Evolutionary conservation across 1,284 basidiomycete species (phyloP).

Genomic region (Moesziomyces sp.): DNA sequence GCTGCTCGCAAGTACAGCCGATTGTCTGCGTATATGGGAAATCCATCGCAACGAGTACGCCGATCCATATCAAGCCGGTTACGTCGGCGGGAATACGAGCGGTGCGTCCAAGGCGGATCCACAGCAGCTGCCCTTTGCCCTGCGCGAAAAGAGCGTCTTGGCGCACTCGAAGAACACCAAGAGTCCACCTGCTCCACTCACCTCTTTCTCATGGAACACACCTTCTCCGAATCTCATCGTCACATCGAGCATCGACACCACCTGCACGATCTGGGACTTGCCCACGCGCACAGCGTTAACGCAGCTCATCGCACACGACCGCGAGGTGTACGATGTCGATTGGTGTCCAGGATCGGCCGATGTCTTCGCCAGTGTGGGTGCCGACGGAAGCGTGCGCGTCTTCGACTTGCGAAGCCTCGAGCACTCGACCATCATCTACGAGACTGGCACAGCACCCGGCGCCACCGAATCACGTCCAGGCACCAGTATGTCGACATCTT

Average conservation of each 20-base stretch:
- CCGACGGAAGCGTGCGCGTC: conserved; percentile 93
- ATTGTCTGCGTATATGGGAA: conserved; percentile 66
- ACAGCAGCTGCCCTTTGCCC: conserved; percentile 42
- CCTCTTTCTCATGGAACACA: conserved; percentile 67
- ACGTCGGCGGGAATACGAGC: conserved; percentile 42
- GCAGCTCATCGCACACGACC: conserved; percentile 88
- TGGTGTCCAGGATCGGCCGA: conserved; percentile 99
- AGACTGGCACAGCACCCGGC: conserved; percentile 69
- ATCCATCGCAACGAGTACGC: conserved; percentile 52
- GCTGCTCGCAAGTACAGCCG: conserved; percentile 64
- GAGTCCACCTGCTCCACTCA: conserved; percentile 65
- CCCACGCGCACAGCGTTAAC: conserved; percentile 94
- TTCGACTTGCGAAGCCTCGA: conserved; percentile 96
- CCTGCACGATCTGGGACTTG: conserved; percentile 81
- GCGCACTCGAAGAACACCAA: conserved; percentile 63
- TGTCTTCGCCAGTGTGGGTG: conserved; percentile 97
- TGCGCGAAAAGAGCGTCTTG: conserved; percentile 65
- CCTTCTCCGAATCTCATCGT: conserved; percentile 67
- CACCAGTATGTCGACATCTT: conserved; percentile 47
- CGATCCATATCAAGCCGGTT: conserved; percentile 47
- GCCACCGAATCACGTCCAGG: conserved; percentile 50
- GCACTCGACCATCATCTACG: conserved; percentile 98
- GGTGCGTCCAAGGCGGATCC: conserved; percentile 14
- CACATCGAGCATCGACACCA: conserved; percentile 73
- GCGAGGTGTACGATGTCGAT: conserved; percentile 95